Evolutionary conservation across 768 basidiomycete genomes (phyloP), one percentile per base, ranked within the genome.

Genomic region (Infundibulicybe gibba): DNA sequence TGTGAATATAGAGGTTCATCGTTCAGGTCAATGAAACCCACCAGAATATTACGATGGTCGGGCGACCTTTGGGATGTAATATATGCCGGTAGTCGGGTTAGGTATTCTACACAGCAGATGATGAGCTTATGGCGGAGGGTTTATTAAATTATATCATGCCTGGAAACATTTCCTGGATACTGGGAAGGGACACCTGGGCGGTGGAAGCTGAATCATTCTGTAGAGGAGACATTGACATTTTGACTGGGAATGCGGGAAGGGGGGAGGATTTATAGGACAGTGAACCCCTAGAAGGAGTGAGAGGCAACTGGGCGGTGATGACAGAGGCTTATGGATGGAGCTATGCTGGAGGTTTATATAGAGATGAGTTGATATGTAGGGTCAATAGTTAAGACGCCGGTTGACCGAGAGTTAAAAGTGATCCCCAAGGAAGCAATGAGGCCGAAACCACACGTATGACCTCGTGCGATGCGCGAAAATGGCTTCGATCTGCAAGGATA

Each of bases 101-200:
- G 48, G 35, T 52, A 51, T 49, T 48, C 53, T 49, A 32, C 30
- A 35, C 32, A 44, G 16, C 25, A 25, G 20, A 25, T 20, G 9
- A 50, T 42, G 17, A 19, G 11, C 2, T 13, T 2, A 9, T 15
- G 32, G 6, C 9, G 33, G 32, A 6, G 3, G 5, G 11, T 13
- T 11, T n/a, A 32, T 30, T n/a, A 21, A 15, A 45, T 45, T 46
- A 37, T 16, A 11, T 47, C 64, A 37, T 52, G 75, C 79, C 76
- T 40, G 79, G 79, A 50, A 80, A 81, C 68, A 80, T 75, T 49
- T 79, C 76, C 16, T 72, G 67, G 31, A 79, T 78, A 53, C 75
- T 74, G 19, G 78, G 79, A 20, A 80, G 62, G 2, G 70, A 64
- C 33, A 64, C 54, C 30, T 25, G 49, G 19, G 40, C 14, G 21